Base-by-base conservation (phyloP, 768 basidiomycete genomes). In the Daedaleopsis nitida region DNA sequence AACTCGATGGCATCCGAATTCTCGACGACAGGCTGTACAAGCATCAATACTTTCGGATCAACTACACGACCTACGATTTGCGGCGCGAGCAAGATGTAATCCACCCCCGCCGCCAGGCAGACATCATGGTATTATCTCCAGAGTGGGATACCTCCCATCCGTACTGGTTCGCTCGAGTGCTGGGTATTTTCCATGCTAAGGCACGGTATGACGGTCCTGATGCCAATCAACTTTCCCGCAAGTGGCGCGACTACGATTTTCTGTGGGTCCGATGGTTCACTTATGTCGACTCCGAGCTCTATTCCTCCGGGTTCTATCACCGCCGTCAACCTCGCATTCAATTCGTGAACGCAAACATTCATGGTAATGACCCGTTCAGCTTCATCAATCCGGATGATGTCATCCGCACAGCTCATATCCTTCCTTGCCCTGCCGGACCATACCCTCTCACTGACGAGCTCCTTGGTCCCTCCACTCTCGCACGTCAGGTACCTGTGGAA, bases 51-150 rank as follows among this genome's bases (percentile, higher is more conserved):
- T 21, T 77, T 3, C 70, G 68, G 0, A 45, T 80, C 51, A 75
- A 78, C 62, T 79, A 76, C 64, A 80, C 79, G 0, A 78, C 76
- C 0, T 82, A 81, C 65, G 77, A 82, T 62, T 48, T 78, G 13
- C 72, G 75, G 17, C 68, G 75, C 0, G 71, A 65, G 3, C 78
- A 81, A 57, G 80, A 83, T 58, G 61, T 71, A 0, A 66, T 83
- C 52, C 80, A 81, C 49, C 72, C 75, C 10, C 48, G 65, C 0
- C 77, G 69, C 0, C 71, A 78, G 13, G 44, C 70, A 1, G 66
- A 80, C 37, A 52, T 83, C 43, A 71, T 74, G 67, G 47, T 70
- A 1, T 61, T 62, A 0, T 38, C 66, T 1, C 59, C 60, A 9
- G 62, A 66, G 14, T 54, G 65, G 19, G 23, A 19, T 16, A 32